Base-by-base conservation (phyloP, 805 yeast genomes). In the Ogataea angusta region DNA sequence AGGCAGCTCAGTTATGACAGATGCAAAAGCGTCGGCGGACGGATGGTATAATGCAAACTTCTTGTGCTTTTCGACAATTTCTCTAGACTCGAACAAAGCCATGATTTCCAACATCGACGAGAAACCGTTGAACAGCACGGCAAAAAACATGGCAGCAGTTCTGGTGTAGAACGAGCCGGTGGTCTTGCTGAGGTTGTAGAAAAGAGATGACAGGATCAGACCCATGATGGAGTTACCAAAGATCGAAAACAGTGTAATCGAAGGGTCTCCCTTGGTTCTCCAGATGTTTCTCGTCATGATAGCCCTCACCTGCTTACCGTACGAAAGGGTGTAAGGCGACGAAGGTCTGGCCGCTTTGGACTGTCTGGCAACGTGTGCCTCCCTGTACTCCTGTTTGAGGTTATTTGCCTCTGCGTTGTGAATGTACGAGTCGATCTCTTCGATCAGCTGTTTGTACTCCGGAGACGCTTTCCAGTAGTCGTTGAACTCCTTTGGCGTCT, bases 141-240 rank as follows among this genome's bases (percentile, higher is more conserved):
- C 79, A 54, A 80, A 80, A 64, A 82, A 83, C 69, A 83, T 66
- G 19, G 80, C 71, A 24, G 85, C 78, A 48, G 80, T 73, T 55
- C 87, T 64, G 50, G 60, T 65, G 54, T 69, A 76, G 49, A 78
- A 73, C 1, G 76, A 66, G 0, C 52, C 58, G 0, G 83, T 72
- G 15, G 53, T 52, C 10, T 56, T 45, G 3, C 45, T 31, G 41
- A 75, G 51, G 48, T 77, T 75, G 59, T 72, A 78, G 54, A 77
- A 79, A 49, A 79, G 69, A 0, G 84, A 78, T 15, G 79, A 67
- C 21, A 76, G 52, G 26, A 79, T 56, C 41, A 79, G 60, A 23
- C 78, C 75, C 77, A 78, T 76, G 6, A 67, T 47, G 6, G 69
- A 56, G 47, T 77, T 73, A 35, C 77, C 75, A 34, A 68, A 33